Base-by-base conservation (phyloP, 768 basidiomycete genomes). In the Hysterangium stoloniferum region DNA sequence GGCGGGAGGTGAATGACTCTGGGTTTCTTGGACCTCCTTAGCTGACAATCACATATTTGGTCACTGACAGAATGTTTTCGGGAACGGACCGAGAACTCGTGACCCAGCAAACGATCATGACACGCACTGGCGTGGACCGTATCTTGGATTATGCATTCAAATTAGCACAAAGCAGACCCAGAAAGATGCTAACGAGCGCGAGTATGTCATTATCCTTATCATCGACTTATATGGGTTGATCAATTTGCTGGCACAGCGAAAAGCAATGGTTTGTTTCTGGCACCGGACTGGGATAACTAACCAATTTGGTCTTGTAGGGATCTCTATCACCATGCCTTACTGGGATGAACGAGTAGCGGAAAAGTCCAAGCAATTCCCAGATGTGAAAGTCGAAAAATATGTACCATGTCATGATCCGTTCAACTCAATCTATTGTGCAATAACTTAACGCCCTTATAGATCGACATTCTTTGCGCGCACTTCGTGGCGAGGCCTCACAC, bases 81-180 rank as follows among this genome's bases (percentile, higher is more conserved):
- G 63, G 62, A 6, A 55, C 53, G 20, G 57, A 54, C 9, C 59
- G 60, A 33, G 67, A 65, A 55, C 56, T 64, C 22, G 67, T 57
- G 5, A 76, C 60, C 69, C 57, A 72, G 49, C 56, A 69, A 38
- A 62, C 66, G 6, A 68, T 72, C 59, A 78, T 79, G 64, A 77
- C 76, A 5, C 68, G 76, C 5, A 61, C 56, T 3, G 77, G 73
- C 7, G 71, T 76, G 32, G 68, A 71, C 45, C 68, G 76, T 17
- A 73, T 78, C 48, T 64, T 74, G 32, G 68, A 74, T 40, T 79
- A 72, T 49, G 76, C 76, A 0, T 79, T 79, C 58, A 71, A 77
- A 55, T 61, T 74, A 8, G 77, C 77, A 19, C 69, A 69, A 37
- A 66, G 64, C 32, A 66, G 76, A 5, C 76, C 75, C 8, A 64